Evolutionary conservation across 176 grass and related monocot species (phyloP), one percentile per base, ranked within the genome.

Genomic region (Musa beccarii): DNA sequence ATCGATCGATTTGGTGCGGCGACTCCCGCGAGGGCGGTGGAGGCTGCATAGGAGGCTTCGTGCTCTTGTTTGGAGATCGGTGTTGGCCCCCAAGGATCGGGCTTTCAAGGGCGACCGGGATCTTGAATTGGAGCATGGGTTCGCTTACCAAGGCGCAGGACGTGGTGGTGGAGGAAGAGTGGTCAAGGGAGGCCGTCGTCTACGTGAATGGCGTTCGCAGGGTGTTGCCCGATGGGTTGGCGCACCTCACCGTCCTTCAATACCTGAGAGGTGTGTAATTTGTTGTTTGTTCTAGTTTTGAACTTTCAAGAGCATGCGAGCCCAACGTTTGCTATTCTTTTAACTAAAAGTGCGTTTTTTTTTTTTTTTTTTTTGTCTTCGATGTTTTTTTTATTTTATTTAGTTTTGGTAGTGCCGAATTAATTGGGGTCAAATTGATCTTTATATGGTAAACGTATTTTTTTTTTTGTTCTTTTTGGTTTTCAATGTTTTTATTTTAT

Each of bases 171-270:
- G 71, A 53, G 22, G 81, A 73, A 59, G 87, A 80, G 53, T 98
- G 94, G 94, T 98, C 94, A 10, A 80, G 66, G 14, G 94, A 89
- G 82, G 88, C 90, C 3, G 65, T 98, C 78, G 26, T 98, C 66
- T 98, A 98, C 77, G 80, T 98, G 34, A 98, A 98, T 82, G 88
- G 94, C 80, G 88, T 89, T 79, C 94, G 90, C 26, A 86, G 88
- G 67, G 88, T 89, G 71, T 68, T 98, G 82, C 86, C 94, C 52
- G 84, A 98, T 71, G 94, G 94, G 57, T 76, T 93, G 68, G 94
- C 94, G 26, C 94, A 93, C 59, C 79, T 98, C 84, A 98, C 94
- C 50, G 84, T 98, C 34, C 94, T 98, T 13, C 86, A 98, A 73
- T 98, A 98, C 84, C 86, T 98, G 25, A 81, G 94, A 93, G 94